These are phyloP conservation scores for Aspergillus quadricinctus DNA, from an alignment of 2,329 filamentous ascomycete species.

Conservation along the genomic window DNA sequence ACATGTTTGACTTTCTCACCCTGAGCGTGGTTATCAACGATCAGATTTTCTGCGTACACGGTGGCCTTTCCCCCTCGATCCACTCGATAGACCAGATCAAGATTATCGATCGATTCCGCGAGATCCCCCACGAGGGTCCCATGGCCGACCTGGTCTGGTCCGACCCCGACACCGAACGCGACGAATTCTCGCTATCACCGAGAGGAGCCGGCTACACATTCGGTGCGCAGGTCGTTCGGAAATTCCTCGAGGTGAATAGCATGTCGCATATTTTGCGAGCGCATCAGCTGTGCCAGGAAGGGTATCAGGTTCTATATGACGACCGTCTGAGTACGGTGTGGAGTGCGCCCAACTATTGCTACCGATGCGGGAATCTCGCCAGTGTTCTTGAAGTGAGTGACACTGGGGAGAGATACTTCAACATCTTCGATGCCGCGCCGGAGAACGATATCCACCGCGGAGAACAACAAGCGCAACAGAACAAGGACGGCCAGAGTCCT, in stretches of 20 bases:
- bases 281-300: slow-evolving; percentile 98
- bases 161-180: slow-evolving; percentile 92
- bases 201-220: slow-evolving; percentile 96
- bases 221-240: slow-evolving; percentile 94
- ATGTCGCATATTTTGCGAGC: slow-evolving; percentile 97
- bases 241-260: slow-evolving; percentile 93
- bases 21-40: slow-evolving; percentile 97
- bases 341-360: slow-evolving; percentile 96
- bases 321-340: slow-evolving; percentile 93
- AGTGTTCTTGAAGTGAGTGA: slow-evolving; percentile 96
- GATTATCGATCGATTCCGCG: slow-evolving; percentile 96
- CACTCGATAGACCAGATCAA: slow-evolving; percentile 99
- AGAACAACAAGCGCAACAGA: slow-evolving; percentile 69
- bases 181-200: slow-evolving; percentile 93
- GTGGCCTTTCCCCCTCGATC: slow-evolving; percentile 83
- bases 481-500: slow-evolving; percentile 66
- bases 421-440: slow-evolving; percentile 93
- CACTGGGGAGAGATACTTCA: slow-evolving; percentile 89
- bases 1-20: slow-evolving; percentile 99
- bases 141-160: slow-evolving; percentile 99
- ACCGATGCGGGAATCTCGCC: slow-evolving; percentile 93
- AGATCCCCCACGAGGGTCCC: slow-evolving; percentile 96
- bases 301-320: slow-evolving; percentile 94
- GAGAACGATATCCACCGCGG: slow-evolving; percentile 81
- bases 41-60: slow-evolving; percentile 98